phyloP scores from a whole-genome alignment of 1,284 basidiomycete species.

The Ustilago shanxiensis region DNA sequence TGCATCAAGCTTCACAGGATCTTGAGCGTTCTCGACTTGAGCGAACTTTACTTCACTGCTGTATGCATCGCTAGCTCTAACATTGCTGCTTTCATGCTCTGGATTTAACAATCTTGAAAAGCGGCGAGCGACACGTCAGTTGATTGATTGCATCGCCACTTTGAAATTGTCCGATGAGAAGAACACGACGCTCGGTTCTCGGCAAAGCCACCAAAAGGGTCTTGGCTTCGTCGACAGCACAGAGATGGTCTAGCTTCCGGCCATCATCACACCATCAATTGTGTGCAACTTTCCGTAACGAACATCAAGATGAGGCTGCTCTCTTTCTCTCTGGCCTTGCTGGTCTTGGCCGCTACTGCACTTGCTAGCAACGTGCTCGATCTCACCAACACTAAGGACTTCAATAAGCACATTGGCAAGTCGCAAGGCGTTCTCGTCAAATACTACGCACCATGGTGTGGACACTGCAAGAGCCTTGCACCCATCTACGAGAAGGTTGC shows the following conservation, averaged over 20 bases:
- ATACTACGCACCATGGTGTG: slow-evolving; percentile 69
- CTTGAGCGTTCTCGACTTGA: no score
- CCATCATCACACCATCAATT: slow-evolving; percentile 6
- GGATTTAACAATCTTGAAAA: no score
- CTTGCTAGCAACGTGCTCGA: slow-evolving; percentile 63
- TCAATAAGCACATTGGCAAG: slow-evolving; percentile 60
- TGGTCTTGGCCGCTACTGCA: slow-evolving; percentile 39
- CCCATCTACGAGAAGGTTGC: slow-evolving; percentile 89
- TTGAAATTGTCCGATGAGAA: slow-evolving; percentile 24
- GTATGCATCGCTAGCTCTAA: no score
- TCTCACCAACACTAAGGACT: slow-evolving; percentile 62
- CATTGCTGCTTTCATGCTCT: no score
- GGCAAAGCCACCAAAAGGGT: background rate
- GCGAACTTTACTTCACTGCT: no score
- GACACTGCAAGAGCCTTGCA: slow-evolving; percentile 79
- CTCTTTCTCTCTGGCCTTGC: slow-evolving; percentile 27
- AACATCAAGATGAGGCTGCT: slow-evolving; percentile 40
- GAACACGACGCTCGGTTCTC: slow-evolving; percentile 5
- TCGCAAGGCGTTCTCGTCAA: slow-evolving; percentile 62
- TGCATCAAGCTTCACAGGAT: background rate
- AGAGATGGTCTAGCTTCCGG: background rate
- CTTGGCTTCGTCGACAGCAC: background rate
- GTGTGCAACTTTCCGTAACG: slow-evolving; percentile 12
- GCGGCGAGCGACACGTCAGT: slow-evolving; percentile 21
- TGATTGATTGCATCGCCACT: slow-evolving; percentile 24